These are phyloP conservation scores for Alliaria petiolata DNA, from an alignment of 345 rosid genomes.

Conservation along the genomic window DNA sequence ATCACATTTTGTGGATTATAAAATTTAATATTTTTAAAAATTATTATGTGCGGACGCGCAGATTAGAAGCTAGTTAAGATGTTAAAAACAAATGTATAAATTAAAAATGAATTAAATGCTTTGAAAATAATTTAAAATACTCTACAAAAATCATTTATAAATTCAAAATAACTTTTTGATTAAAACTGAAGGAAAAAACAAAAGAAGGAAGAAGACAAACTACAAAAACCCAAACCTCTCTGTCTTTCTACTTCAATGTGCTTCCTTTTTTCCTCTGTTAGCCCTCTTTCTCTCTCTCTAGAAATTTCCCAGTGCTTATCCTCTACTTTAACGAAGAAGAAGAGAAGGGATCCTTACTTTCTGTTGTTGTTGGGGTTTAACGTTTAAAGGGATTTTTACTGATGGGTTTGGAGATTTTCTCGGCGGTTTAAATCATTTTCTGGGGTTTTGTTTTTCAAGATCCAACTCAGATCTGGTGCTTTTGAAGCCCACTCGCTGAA, in stretches of 20 bases:
- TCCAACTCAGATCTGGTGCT: slow-evolving; percentile 17
- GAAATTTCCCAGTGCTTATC: slow-evolving; percentile 10
- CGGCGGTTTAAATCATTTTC: neutral
- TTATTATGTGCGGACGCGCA: too few species aligned
- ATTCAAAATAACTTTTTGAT: neutral
- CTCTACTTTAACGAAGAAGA: slow-evolving; percentile 13
- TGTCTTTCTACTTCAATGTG: neutral
- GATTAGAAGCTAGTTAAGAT: too few species aligned
- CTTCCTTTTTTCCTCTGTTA: neutral
- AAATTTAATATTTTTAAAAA: too few species aligned
- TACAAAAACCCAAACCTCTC: neutral
- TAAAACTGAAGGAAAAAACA: neutral
- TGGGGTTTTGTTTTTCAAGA: neutral
- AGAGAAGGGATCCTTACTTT: neutral
- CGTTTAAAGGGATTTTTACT: neutral
- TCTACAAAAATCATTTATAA: too few species aligned
- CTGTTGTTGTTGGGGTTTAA: neutral
- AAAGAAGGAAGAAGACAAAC: slow-evolving; percentile 22
- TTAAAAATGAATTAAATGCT: too few species aligned
- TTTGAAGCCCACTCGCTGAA: neutral
- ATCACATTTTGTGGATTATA: too few species aligned
- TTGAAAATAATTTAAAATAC: too few species aligned
- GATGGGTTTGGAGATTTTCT: neutral
- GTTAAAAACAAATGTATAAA: too few species aligned
- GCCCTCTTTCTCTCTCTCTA: neutral